phyloP scores from a whole-genome alignment of 306 rosid species.

The Rubus idaeus region DNA sequence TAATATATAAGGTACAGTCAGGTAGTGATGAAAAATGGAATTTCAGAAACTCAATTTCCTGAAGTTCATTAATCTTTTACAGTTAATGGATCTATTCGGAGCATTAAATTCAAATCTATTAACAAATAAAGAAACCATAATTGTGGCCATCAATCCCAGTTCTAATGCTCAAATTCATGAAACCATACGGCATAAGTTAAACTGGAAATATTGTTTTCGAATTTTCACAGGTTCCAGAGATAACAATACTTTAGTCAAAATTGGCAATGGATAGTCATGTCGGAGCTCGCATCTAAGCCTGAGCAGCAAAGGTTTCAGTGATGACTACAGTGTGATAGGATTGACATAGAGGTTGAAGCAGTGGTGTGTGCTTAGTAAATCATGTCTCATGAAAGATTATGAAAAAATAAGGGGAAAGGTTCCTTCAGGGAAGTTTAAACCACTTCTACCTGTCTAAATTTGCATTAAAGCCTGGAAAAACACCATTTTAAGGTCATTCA shows the following conservation, averaged over 20 bases:
- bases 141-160: not conserved
- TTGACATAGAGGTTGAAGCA: slow-evolving; percentile 1
- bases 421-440: not conserved
- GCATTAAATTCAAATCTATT: not conserved
- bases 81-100: not conserved
- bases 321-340: not conserved
- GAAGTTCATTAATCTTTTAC: not conserved
- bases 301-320: not conserved
- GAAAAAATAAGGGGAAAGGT: not conserved
- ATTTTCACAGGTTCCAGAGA: not conserved
- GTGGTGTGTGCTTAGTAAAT: not conserved
- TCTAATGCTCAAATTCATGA: not conserved
- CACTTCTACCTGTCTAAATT: not conserved
- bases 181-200: not conserved
- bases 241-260: not conserved
- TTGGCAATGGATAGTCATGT: not conserved
- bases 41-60: not conserved
- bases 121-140: not conserved
- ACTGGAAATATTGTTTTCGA: not conserved
- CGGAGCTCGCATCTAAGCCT: not conserved
- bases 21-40: not conserved
- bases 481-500: not conserved
- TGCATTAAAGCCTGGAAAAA: slow-evolving; percentile 4
- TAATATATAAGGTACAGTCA: not conserved
- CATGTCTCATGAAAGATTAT: not conserved